Conservation (phyloP, 352 stramenopile species). For the Halophytophthora polymorphica region DNA sequence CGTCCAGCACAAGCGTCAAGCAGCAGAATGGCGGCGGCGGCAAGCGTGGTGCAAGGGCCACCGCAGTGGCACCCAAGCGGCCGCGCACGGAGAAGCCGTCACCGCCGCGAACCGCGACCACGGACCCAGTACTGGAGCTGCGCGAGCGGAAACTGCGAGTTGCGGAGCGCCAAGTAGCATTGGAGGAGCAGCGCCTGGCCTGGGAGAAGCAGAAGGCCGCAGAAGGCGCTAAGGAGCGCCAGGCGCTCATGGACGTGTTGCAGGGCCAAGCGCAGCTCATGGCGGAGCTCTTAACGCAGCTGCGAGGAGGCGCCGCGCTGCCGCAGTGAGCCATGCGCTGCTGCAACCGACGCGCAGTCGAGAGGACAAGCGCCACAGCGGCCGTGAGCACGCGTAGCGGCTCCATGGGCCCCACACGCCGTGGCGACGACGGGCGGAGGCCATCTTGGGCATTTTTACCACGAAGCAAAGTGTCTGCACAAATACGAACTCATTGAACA, state of each 20-base stretch:
- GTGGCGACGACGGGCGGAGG: too few species aligned
- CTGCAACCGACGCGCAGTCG: neutral
- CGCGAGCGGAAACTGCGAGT: slow-evolving; percentile 33
- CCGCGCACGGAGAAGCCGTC: slow-evolving; percentile 11
- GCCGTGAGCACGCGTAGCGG: too few species aligned
- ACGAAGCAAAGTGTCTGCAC: neutral
- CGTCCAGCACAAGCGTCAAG: slow-evolving; percentile 7
- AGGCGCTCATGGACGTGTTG: slow-evolving; percentile 35
- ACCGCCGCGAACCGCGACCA: too few species aligned
- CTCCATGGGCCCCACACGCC: too few species aligned
- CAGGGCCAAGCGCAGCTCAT: slow-evolving; percentile 29
- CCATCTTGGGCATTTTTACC: neutral
- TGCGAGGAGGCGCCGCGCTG: slow-evolving; percentile 6
- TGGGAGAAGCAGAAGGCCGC: slow-evolving; percentile 33
- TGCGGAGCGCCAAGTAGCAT: slow-evolving; percentile 25
- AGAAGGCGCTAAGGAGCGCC: slow-evolving; percentile 28
- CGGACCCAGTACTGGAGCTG: slow-evolving; percentile 3
- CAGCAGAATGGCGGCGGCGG: slow-evolving; percentile 26
- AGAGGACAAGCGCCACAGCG: neutral
- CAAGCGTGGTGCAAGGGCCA: slow-evolving; percentile 20
- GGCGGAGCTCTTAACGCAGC: slow-evolving; percentile 27
- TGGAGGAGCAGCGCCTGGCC: slow-evolving; percentile 33
- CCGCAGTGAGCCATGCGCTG: neutral
- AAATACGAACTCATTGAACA: neutral
- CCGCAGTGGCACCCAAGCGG: slow-evolving; percentile 9